Percentiles rank a stretch among this genome's conserved stretches.
phyloP scores from a whole-genome alignment of 139 green algal genomes.

The Chlorella sorokiniana region DNA sequence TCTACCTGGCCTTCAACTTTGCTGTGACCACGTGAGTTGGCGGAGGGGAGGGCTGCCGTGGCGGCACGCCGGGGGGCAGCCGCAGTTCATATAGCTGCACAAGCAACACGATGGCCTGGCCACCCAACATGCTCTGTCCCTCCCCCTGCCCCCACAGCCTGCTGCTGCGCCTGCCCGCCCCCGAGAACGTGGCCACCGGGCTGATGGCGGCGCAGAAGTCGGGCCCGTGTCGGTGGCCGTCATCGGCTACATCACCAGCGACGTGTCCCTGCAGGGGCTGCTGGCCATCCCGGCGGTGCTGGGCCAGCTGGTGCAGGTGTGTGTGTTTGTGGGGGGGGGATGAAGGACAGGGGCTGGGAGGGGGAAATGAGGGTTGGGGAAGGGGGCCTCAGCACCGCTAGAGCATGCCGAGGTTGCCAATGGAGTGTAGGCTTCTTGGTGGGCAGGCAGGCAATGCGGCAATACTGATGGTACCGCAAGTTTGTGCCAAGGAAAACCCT shows the following conservation, averaged over 20 bases:
- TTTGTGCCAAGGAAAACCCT: too few species aligned
- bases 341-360: not conserved
- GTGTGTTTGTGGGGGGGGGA: not conserved
- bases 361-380: not conserved
- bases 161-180: constrained; percentile 43
- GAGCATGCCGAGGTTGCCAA: not conserved
- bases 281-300: constrained; percentile 65
- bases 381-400: not conserved
- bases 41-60: too few species aligned
- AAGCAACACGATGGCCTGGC: not conserved
- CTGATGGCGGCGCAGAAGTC: constrained; percentile 72
- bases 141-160: not conserved
- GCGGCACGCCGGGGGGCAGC: not conserved
- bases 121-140: not conserved
- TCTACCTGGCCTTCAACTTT: constrained; percentile 63
- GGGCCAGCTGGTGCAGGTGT: constrained; percentile 59
- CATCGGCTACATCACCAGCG: constrained; percentile 54
- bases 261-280: constrained; percentile 44
- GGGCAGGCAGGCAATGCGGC: too few species aligned
- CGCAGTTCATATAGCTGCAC: not conserved
- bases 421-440: not conserved
- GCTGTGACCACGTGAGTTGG: constrained; percentile 26
- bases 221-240: not conserved
- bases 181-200: constrained; percentile 50
- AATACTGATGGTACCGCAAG: too few species aligned